Percentiles rank a stretch among this genome's conserved stretches.
These are phyloP conservation scores for Cladosporium sp. DNA, from an alignment of 2,329 filamentous ascomycete species.

Conservation along the genomic window DNA sequence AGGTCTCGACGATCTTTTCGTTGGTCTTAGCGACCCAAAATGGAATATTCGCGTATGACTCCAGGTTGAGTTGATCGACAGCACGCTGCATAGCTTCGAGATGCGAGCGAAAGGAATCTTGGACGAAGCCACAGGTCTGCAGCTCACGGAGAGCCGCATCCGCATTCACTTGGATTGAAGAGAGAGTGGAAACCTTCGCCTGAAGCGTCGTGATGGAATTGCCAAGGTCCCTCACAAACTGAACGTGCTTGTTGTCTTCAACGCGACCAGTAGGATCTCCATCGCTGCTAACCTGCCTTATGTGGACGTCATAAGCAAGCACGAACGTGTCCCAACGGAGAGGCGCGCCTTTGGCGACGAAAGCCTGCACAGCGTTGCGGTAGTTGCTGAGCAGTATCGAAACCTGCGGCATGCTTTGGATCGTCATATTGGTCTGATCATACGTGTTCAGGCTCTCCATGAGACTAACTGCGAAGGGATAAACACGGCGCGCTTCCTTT, in stretches of 20 bases:
- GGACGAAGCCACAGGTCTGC: constrained; percentile 75
- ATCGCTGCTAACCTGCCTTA: constrained; percentile 58
- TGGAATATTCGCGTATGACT: constrained; percentile 88
- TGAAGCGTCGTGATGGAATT: constrained; percentile 81
- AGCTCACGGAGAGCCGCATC: constrained; percentile 80
- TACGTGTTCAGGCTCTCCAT: constrained; percentile 98
- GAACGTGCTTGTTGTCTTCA: constrained; percentile 58
- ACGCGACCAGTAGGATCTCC: constrained; percentile 42
- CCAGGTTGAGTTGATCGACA: constrained; percentile 92
- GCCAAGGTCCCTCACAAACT: constrained; percentile 93
- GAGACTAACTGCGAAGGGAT: constrained; percentile 92
- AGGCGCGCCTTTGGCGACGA: constrained; percentile 81
- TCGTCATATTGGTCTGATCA: constrained; percentile 77
- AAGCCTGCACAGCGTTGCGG: constrained; percentile 76
- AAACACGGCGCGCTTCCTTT: constrained; percentile 97
- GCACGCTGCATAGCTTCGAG: constrained; percentile 82
- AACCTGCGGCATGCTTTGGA: constrained; percentile 79
- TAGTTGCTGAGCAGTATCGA: constrained; percentile 84
- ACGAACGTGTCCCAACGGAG: constrained; percentile 97
- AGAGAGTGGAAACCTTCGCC: constrained; percentile 72
- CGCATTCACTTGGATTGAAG: constrained; percentile 70
- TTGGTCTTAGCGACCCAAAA: constrained; percentile 90
- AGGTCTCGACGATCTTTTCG: constrained; percentile 69
- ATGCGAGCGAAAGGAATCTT: constrained; percentile 69
- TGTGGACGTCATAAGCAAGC: constrained; percentile 87